These are phyloP conservation scores for Pseudogymnoascus sp. DNA, from an alignment of 2,329 filamentous ascomycete genomes.

Conservation along the genomic window DNA sequence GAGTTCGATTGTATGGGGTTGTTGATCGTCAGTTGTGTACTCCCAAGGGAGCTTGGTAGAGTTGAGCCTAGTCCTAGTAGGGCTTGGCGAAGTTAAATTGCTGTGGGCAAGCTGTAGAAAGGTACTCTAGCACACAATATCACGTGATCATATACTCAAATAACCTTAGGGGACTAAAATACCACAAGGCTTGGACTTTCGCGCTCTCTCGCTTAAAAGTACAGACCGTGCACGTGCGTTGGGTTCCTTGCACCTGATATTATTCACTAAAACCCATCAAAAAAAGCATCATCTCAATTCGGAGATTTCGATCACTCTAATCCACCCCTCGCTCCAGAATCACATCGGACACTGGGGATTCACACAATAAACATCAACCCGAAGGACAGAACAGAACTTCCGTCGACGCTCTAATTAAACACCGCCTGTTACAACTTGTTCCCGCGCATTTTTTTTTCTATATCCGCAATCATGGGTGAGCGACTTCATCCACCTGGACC, in stretches of 20 bases:
- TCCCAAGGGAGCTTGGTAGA: constrained; percentile 2
- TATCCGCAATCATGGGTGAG: constrained; percentile 8
- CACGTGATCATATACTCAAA: not conserved
- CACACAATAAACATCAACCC: constrained; percentile 3
- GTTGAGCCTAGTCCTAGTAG: constrained; percentile 1
- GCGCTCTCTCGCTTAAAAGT: constrained; percentile 7
- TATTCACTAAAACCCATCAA: constrained; percentile 8
- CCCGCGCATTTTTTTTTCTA: constrained; percentile 6
- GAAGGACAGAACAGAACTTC: constrained; percentile 5
- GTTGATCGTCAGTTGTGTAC: constrained; percentile 1
- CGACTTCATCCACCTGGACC: not conserved
- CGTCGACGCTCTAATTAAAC: not conserved
- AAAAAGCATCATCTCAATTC: constrained; percentile 8
- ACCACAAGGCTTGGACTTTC: not conserved
- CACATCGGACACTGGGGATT: constrained; percentile 5
- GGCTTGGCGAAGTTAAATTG: constrained; percentile 4
- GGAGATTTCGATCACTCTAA: constrained; percentile 3
- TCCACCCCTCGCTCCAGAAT: constrained; percentile 5
- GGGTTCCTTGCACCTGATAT: constrained; percentile 8
- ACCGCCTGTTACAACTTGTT: not conserved
- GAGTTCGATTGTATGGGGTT: not conserved
- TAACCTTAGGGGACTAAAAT: not conserved
- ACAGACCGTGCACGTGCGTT: constrained; percentile 6
- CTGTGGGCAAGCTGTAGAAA: not conserved
- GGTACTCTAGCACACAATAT: not conserved